Percentiles rank a stretch among this genome's conserved stretches.
Conservation (phyloP, 2,329 filamentous ascomycete species). For the Fusarium pseudograminearum region DNA sequence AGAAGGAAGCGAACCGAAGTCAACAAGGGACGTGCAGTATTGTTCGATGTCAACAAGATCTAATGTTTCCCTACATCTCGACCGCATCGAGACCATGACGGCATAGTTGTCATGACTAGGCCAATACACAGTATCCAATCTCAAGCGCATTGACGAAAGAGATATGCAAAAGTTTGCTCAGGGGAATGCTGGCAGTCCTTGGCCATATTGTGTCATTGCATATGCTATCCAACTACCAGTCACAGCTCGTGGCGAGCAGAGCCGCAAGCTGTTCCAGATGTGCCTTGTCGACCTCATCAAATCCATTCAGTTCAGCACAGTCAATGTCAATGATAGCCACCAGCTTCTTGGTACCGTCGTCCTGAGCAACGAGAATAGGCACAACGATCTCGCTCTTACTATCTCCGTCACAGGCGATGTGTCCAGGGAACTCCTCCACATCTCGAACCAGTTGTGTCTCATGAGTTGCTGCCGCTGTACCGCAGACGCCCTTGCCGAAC, state of each 20-base stretch:
- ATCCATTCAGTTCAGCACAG: slow-evolving; percentile 74
- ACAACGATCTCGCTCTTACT: slow-evolving; percentile 86
- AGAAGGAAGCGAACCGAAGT: not conserved
- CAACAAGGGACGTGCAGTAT: slow-evolving; percentile 6
- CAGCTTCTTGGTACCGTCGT: slow-evolving; percentile 57
- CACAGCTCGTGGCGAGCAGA: slow-evolving; percentile 70
- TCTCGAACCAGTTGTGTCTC: slow-evolving; percentile 76
- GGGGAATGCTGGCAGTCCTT: not conserved
- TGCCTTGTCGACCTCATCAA: slow-evolving; percentile 74
- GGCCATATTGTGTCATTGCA: slow-evolving; percentile 4
- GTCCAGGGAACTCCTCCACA: slow-evolving; percentile 80
- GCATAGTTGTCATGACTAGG: not conserved
- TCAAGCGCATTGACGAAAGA: not conserved
- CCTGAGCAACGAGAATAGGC: slow-evolving; percentile 66
- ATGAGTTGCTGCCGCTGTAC: slow-evolving; percentile 70
- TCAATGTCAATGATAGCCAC: slow-evolving; percentile 86
- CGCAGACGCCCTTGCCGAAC: slow-evolving; percentile 81
- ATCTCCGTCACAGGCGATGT: slow-evolving; percentile 84
- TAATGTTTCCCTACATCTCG: not conserved
- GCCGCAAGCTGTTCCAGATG: slow-evolving; percentile 75
- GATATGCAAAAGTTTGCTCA: not conserved
- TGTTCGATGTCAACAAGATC: slow-evolving; percentile 15
- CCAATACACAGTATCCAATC: not conserved
- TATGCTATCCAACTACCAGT: slow-evolving; percentile 64
- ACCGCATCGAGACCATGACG: slow-evolving; percentile 6